phyloP scores from a whole-genome alignment of 2,329 filamentous ascomycete genomes.

The Monosporascus sp. region DNA sequence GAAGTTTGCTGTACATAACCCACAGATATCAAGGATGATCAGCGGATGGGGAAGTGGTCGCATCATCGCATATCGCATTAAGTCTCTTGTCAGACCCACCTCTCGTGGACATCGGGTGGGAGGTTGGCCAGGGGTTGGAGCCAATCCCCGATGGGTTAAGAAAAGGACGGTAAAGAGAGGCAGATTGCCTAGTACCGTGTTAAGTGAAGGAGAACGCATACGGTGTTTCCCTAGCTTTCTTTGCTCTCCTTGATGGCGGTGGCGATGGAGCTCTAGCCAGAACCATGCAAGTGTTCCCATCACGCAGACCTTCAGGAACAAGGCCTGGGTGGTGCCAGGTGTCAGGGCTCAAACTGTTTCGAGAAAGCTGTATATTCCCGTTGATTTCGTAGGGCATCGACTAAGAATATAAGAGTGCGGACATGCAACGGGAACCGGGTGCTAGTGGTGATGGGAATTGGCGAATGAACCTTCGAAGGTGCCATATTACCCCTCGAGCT shows the following conservation, averaged over 20 bases:
- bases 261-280: neutral
- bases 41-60: neutral
- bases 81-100: neutral
- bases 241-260: neutral
- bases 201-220: neutral
- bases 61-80: constrained; percentile 5
- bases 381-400: neutral
- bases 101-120: neutral
- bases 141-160: neutral
- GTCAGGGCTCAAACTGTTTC: neutral
- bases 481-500: neutral
- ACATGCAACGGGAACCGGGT: neutral
- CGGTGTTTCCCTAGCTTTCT: neutral
- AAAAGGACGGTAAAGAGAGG: neutral
- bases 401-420: neutral
- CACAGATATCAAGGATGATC: neutral
- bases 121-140: neutral
- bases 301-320: neutral
- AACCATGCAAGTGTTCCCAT: no score
- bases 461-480: neutral
- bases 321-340: constrained; percentile 9
- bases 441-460: neutral
- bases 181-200: neutral
- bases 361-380: neutral
- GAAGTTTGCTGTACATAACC: neutral